These are phyloP conservation scores for Lenwebbia sp. DNA, from an alignment of 345 rosid genomes.

Conservation along the genomic window DNA sequence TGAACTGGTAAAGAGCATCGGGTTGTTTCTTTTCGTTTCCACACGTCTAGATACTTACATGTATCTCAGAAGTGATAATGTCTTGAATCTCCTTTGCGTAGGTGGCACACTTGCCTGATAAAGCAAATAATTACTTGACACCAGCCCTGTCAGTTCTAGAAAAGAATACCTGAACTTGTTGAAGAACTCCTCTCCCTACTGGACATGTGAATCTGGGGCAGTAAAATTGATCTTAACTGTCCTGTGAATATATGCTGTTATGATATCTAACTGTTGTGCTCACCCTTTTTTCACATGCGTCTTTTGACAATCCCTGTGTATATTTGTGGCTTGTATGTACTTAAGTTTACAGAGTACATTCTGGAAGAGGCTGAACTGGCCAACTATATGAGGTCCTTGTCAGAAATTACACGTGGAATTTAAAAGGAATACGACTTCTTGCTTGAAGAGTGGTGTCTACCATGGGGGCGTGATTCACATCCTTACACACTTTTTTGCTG, in stretches of 20 bases:
- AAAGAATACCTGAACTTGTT: slow-evolving; percentile 56
- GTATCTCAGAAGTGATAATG: not conserved
- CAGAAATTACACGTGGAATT: not conserved
- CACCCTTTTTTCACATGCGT: not conserved
- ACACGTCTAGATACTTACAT: not conserved
- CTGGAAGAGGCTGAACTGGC: not conserved
- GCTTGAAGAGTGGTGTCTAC: not conserved
- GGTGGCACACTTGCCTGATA: slow-evolving; percentile 97
- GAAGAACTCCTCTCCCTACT: not conserved
- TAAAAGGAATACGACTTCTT: not conserved
- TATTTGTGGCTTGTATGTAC: not conserved
- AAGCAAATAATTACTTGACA: slow-evolving; percentile 93
- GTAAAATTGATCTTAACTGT: not conserved
- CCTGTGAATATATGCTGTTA: not conserved
- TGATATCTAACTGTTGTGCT: not conserved
- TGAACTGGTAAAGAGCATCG: slow-evolving; percentile 54
- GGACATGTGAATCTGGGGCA: not conserved
- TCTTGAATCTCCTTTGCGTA: slow-evolving; percentile 8
- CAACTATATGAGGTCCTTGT: not conserved
- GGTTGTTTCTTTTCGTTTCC: not conserved
- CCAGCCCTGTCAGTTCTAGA: slow-evolving; percentile 82
- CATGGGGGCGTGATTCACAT: not conserved
- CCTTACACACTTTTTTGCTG: not conserved
- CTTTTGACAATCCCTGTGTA: not conserved
- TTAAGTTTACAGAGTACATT: not conserved